Evolutionary conservation across 1,139 yeast species (phyloP), one percentile per base, ranked within the genome.

Genomic region (Torulaspora globosa): DNA sequence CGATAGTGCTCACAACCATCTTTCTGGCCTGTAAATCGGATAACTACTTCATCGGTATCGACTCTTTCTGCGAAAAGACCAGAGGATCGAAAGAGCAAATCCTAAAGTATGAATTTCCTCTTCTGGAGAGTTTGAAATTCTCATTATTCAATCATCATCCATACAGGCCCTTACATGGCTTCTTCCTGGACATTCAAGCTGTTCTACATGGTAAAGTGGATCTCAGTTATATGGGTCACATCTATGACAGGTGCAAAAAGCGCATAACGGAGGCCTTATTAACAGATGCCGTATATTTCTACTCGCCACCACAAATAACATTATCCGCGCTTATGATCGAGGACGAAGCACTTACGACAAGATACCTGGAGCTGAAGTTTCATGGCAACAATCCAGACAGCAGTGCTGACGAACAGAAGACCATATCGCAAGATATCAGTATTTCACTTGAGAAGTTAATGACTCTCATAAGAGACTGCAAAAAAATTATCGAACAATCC

Each of bases 241-340:
- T 77, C 32, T 87, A 86, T 63, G 95, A 87, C 58, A 68, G 71
- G 32, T 87, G 95, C 2, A 78, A 84, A 55, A 72, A 71, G 27
- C 69, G 82, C 67, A 72, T 88, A 6, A 77, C 80, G 39, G 83
- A 81, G 15, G 76, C 85, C 0, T 65, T 89, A 40, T 70, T 85
- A 36, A 80, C 94, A 26, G 96, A 90, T 61, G 90, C 79, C 3
- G 71, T 76, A 12, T 90, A 88, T 57, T 70, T 81, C 28, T 92
- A 71, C 65, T 82, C 97, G 0, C 98, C 98, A 1, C 96, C 98
- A 1, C 98, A 92, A 59, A 85, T 92, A 31, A 96, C 97, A 0
- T 70, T 92, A 46, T 95, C 97, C 0, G 88, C 94, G 5, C 73
- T 90, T 65, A 78, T 82, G 65, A 74, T 75, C 41, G 77, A 75